phyloP scores from a whole-genome alignment of 441 rosid genomes.

The Erodium moschatum region DNA sequence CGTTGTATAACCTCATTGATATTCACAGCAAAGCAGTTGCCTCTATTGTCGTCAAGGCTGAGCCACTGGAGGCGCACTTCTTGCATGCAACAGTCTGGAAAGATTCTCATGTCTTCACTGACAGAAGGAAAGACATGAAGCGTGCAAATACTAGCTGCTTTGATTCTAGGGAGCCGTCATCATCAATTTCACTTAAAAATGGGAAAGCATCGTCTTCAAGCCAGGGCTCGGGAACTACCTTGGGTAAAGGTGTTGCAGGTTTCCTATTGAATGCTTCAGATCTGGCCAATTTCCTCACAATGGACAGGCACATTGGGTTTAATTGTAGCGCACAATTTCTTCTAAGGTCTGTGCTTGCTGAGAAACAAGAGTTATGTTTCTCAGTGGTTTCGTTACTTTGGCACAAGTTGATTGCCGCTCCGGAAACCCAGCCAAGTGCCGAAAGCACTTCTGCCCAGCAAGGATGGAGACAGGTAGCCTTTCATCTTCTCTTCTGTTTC shows the following conservation, averaged over 20 bases:
- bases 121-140: conserved; percentile 42
- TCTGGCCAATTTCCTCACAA: conserved; percentile 92
- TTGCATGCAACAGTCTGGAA: conserved; percentile 58
- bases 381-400: conserved; percentile 90
- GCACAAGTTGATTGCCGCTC: conserved; percentile 89
- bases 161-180: conserved; percentile 40
- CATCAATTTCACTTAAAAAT: conserved; percentile 33
- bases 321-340: conserved; percentile 81
- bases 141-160: conserved; percentile 32
- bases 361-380: conserved; percentile 93
- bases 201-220: conserved; percentile 20
- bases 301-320: conserved; percentile 86
- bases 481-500: no score
- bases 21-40: conserved; percentile 93
- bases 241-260: conserved; percentile 50
- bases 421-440: conserved; percentile 80
- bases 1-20: conserved; percentile 84
- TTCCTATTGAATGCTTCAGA: conserved; percentile 83
- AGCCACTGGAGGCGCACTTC: conserved; percentile 76
- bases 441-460: conserved; percentile 99
- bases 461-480: conserved; percentile 97
- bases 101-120: conserved; percentile 39
- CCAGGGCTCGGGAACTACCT: conserved; percentile 41
- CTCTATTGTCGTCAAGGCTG: conserved; percentile 89
- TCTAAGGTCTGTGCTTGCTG: conserved; percentile 71